A percentile compares a stretch with the other conserved stretches of the same genome.
Conservation (phyloP, 192 early-diverging fungal species). For the Nowakowskiella sp. region DNA sequence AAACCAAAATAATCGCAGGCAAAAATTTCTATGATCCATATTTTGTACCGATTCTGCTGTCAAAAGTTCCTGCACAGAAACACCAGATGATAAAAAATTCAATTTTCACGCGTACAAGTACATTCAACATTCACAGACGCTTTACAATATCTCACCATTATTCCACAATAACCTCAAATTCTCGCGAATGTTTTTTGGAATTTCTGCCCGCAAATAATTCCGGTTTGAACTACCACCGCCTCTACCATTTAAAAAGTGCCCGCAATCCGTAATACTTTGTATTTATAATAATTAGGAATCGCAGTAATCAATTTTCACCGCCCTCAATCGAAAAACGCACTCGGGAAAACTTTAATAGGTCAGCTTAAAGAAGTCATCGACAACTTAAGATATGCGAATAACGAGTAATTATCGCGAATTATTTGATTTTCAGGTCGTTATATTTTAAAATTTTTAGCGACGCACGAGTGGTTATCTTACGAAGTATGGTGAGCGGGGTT, state of each 20-base stretch:
- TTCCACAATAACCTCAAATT: no score
- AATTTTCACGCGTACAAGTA: no score
- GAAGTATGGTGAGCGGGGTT: constrained; percentile 66
- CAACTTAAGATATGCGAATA: constrained; percentile 54
- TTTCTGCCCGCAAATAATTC: constrained; percentile 6
- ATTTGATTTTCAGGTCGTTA: background rate
- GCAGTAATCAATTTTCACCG: constrained; percentile 73
- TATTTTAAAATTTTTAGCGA: constrained; percentile 27
- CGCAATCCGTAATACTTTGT: background rate
- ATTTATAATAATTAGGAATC: constrained; percentile 51
- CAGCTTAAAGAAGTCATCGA: constrained; percentile 62
- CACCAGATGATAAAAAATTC: no score
- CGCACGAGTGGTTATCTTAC: constrained; percentile 71
- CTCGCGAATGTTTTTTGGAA: constrained; percentile 20
- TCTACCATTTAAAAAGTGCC: background rate
- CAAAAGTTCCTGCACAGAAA: no score
- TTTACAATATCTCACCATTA: no score
- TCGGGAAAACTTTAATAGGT: constrained; percentile 68
- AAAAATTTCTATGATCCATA: no score
- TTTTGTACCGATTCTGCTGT: no score
- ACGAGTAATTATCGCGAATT: constrained; percentile 35
- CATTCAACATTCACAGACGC: no score
- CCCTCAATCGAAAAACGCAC: constrained; percentile 78
- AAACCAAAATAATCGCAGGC: no score
- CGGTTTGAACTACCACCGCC: background rate